These are phyloP conservation scores for Rhizoclosmatium sp. DNA, from an alignment of 192 early-diverging fungal species.

Conservation along the genomic window DNA sequence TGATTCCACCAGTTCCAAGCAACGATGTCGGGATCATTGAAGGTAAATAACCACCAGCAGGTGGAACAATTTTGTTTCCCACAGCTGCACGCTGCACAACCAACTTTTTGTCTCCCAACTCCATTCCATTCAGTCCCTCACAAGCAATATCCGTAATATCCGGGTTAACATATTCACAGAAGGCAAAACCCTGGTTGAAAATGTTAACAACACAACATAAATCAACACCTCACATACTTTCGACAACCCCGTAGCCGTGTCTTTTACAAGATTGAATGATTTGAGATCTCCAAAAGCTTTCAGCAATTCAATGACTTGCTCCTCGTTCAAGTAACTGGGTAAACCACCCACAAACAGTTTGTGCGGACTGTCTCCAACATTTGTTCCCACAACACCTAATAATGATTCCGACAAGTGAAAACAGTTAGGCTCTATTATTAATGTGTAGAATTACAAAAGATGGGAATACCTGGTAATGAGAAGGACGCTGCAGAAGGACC, in stretches of 20 bases:
- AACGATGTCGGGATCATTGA: conserved; percentile 44
- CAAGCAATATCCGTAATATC: conserved; percentile 91
- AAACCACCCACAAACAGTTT: conserved; percentile 96
- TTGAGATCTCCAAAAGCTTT: conserved; percentile 92
- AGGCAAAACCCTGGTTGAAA: conserved; percentile 84
- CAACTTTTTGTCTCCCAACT: conserved; percentile 90
- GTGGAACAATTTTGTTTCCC: conserved; percentile 62
- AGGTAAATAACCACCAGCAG: conserved; percentile 54
- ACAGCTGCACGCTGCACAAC: conserved; percentile 94
- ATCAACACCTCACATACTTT: conserved; percentile 58
- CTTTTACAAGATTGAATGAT: conserved; percentile 94
- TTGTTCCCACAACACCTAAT: conserved; percentile 80
- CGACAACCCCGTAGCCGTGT: conserved; percentile 73
- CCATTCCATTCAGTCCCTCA: conserved; percentile 94
- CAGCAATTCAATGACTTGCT: conserved; percentile 93
- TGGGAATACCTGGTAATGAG: conserved; percentile 61
- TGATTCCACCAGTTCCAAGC: conserved; percentile 51
- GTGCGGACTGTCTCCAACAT: conserved; percentile 89
- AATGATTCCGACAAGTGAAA: background rate
- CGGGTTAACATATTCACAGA: conserved; percentile 94
- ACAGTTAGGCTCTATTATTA: conserved; percentile 6
- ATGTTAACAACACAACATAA: conserved; percentile 16
- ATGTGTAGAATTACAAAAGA: background rate
- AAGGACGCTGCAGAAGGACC: conserved; percentile 56
- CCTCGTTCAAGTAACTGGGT: conserved; percentile 86